These are phyloP conservation scores for Triglochin maritima DNA, from an alignment of 106 monocot species.

Conservation along the genomic window DNA sequence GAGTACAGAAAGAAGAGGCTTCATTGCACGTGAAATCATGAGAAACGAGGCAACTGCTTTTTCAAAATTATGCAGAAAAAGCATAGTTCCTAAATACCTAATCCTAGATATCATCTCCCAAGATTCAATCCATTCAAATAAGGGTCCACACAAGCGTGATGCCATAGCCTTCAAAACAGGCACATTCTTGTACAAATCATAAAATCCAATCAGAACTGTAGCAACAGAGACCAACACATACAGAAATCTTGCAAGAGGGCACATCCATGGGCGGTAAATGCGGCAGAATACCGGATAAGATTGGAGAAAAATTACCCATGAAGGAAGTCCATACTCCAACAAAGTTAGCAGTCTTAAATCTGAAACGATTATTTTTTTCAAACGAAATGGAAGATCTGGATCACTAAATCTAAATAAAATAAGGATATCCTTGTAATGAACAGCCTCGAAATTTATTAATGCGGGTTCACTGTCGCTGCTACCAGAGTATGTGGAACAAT, in stretches of 20 bases:
- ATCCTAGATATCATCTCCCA: constrained; percentile 98
- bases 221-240: constrained; percentile 66
- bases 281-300: constrained; percentile 88
- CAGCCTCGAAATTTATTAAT: constrained; percentile 25
- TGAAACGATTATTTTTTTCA: constrained; percentile 66
- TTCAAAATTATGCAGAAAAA: constrained; percentile 95
- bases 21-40: constrained; percentile 36
- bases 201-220: constrained; percentile 96
- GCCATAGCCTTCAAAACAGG: constrained; percentile 81
- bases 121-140: constrained; percentile 88
- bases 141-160: constrained; percentile 72
- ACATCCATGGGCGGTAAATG: constrained; percentile 96
- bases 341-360: constrained; percentile 69
- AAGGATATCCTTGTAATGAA: constrained; percentile 62
- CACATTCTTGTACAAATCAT: constrained; percentile 95
- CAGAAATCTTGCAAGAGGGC: constrained; percentile 63
- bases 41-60: constrained; percentile 75
- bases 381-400: constrained; percentile 74
- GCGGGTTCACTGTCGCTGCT: constrained; percentile 31
- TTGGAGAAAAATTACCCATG: constrained; percentile 95
- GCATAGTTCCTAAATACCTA: constrained; percentile 84
- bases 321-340: constrained; percentile 90
- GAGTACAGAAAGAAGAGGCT: constrained; percentile 45
- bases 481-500: constrained; percentile 22
- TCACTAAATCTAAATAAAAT: constrained; percentile 76